Evolutionary conservation across 441 rosid genomes (phyloP).

Genomic region (Populus hybrid): DNA sequence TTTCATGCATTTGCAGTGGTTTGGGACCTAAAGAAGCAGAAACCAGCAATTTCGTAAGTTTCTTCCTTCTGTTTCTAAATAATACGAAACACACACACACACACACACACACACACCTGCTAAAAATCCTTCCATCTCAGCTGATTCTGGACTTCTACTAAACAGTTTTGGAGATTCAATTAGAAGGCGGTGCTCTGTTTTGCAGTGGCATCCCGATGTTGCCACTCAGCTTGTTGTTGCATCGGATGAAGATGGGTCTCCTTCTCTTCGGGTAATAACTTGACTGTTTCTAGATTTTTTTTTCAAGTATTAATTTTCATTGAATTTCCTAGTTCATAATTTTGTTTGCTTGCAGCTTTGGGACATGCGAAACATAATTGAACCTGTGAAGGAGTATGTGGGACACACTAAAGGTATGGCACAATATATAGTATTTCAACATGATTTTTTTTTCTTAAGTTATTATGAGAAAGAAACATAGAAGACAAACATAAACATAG

Average conservation of each 20-base stretch:
- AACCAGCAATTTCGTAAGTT: conserved; percentile 83
- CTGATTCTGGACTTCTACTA: conserved; percentile 26
- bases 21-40: conserved; percentile 98
- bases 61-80: conserved; percentile 5
- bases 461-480: background rate
- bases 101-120: background rate
- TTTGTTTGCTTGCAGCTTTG: conserved; percentile 65
- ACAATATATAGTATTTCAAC: background rate
- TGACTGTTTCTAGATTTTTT: conserved; percentile 1
- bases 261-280: conserved; percentile 65
- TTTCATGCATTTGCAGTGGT: conserved; percentile 52
- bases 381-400: conserved; percentile 80
- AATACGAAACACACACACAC: background rate
- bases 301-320: conserved; percentile 1
- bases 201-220: conserved; percentile 99
- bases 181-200: conserved; percentile 92
- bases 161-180: conserved; percentile 84
- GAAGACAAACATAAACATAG: background rate
- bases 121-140: background rate
- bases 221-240: conserved; percentile 98
- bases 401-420: conserved; percentile 88
- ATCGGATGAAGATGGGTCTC: conserved; percentile 90
- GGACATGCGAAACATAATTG: conserved; percentile 93
- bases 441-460: background rate
- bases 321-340: conserved; percentile 6